Percentiles rank a stretch among this genome's conserved stretches.
These are phyloP conservation scores for Conidiobolus incongruus DNA, from an alignment of 371 early-diverging fungal genomes.

Conservation along the genomic window DNA sequence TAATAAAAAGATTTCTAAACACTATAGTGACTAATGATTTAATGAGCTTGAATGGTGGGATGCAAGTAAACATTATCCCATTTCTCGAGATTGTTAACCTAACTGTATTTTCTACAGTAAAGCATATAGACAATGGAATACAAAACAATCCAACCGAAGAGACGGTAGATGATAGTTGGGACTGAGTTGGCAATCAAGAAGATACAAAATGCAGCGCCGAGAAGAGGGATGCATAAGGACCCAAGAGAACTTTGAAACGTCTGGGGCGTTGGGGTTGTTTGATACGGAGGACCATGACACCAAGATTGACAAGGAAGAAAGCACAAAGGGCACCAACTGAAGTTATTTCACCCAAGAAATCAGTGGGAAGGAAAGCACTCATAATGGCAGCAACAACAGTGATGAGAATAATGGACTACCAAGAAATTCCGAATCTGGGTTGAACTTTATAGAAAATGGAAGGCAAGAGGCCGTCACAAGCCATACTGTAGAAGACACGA, in stretches of 20 bases:
- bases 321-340: slow-evolving; percentile 69
- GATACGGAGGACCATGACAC: slow-evolving; percentile 49
- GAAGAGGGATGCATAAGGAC: slow-evolving; percentile 28
- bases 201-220: slow-evolving; percentile 30
- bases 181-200: slow-evolving; percentile 35
- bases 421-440: slow-evolving; percentile 37
- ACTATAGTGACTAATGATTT: no score
- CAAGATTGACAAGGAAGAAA: slow-evolving; percentile 60
- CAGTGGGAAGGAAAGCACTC: slow-evolving; percentile 56
- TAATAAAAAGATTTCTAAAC: no score
- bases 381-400: slow-evolving; percentile 43
- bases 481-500: slow-evolving; percentile 74
- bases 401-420: no score
- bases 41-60: no score
- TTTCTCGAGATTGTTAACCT: slow-evolving; percentile 4
- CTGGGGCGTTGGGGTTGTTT: slow-evolving; percentile 47
- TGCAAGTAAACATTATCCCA: no score
- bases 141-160: slow-evolving; percentile 32
- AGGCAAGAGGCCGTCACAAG: slow-evolving; percentile 13
- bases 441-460: slow-evolving; percentile 18
- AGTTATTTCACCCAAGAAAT: slow-evolving; percentile 61
- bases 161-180: slow-evolving; percentile 21
- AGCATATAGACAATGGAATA: slow-evolving; percentile 41
- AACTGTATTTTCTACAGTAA: slow-evolving; percentile 16
- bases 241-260: slow-evolving; percentile 58